Evolutionary conservation across 768 basidiomycete species (phyloP).

Genomic region (Kwoniella sp.): DNA sequence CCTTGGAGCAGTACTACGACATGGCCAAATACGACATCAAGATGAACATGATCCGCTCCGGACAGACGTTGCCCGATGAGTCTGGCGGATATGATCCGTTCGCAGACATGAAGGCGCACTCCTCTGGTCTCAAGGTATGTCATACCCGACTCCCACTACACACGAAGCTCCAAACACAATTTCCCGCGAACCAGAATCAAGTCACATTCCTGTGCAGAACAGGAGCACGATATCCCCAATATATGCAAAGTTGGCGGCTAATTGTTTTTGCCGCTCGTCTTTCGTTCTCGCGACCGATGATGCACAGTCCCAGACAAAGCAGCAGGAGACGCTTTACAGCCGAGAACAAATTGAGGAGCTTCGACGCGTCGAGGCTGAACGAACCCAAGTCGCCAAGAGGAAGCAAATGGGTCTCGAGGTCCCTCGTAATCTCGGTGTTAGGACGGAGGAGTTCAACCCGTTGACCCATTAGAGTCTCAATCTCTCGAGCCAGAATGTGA

Average conservation of each 20-base stretch:
- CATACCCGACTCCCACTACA: neutral
- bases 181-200: no score
- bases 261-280: neutral
- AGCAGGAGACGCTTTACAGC: constrained; percentile 73
- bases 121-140: constrained; percentile 70
- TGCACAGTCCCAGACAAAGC: constrained; percentile 53
- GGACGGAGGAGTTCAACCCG: constrained; percentile 39
- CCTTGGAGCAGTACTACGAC: constrained; percentile 82
- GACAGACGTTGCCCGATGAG: constrained; percentile 72
- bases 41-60: constrained; percentile 81
- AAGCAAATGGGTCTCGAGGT: constrained; percentile 48
- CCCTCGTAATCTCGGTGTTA: constrained; percentile 47
- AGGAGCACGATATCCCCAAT: no score
- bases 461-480: neutral
- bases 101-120: constrained; percentile 78
- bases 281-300: neutral
- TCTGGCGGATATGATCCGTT: constrained; percentile 73
- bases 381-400: constrained; percentile 66
- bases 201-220: neutral
- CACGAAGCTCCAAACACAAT: neutral
- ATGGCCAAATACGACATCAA: constrained; percentile 80
- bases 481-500: neutral
- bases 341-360: constrained; percentile 80
- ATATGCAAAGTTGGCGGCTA: no score
- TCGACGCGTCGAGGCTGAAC: constrained; percentile 79